phyloP scores from a whole-genome alignment of 2,329 filamentous ascomycete genomes.

The Exophiala oligosperma region DNA sequence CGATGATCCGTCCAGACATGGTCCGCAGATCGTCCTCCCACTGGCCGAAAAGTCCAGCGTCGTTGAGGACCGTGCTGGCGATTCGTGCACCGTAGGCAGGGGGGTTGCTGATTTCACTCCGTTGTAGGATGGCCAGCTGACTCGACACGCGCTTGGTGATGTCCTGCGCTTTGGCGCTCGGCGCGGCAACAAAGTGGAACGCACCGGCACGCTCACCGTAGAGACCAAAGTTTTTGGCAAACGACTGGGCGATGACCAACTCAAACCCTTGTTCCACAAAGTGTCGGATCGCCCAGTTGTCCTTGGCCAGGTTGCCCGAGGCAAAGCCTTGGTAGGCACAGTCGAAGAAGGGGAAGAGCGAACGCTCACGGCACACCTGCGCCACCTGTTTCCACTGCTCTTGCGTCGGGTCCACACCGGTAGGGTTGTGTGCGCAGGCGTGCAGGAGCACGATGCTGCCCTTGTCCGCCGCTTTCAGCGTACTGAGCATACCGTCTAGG shows the following conservation, averaged over 20 bases:
- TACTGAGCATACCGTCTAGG: constrained; percentile 79
- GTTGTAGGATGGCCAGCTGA: constrained; percentile 90
- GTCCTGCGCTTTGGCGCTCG: constrained; percentile 64
- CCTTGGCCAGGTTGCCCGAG: constrained; percentile 79
- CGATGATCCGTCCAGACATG: constrained; percentile 93
- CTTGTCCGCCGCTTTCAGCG: constrained; percentile 69
- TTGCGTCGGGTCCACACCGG: constrained; percentile 88
- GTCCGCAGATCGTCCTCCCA: constrained; percentile 90
- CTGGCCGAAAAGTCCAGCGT: constrained; percentile 75
- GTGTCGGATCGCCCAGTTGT: constrained; percentile 90
- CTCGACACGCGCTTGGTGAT: constrained; percentile 69
- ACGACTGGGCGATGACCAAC: constrained; percentile 59
- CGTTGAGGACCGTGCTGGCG: constrained; percentile 80
- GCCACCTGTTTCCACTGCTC: constrained; percentile 95
- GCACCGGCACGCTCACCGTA: constrained; percentile 95
- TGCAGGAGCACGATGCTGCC: constrained; percentile 88
- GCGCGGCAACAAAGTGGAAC: constrained; percentile 87
- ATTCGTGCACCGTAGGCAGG: constrained; percentile 93
- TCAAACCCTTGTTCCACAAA: constrained; percentile 91
- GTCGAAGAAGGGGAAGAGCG: constrained; percentile 98
- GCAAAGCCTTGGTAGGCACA: constrained; percentile 94
- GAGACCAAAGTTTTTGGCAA: constrained; percentile 71
- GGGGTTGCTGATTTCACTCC: constrained; percentile 96
- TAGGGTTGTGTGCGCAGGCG: constrained; percentile 97
- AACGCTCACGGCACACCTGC: constrained; percentile 69